These are phyloP conservation scores for Coriaria nepalensis DNA, from an alignment of 306 rosid species.

Conservation along the genomic window DNA sequence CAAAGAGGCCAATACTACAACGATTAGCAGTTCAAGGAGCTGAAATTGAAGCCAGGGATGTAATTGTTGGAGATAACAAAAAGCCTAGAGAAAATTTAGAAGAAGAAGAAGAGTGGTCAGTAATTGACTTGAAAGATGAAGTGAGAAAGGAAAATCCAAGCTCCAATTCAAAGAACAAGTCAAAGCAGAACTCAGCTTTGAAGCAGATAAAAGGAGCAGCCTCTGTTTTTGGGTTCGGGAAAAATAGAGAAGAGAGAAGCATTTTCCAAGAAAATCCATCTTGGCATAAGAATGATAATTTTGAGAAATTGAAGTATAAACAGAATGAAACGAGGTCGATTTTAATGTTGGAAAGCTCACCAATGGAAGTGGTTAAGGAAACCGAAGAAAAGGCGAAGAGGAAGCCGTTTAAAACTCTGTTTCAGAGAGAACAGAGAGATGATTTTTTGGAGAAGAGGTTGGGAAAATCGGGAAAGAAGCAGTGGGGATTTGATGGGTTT, in stretches of 20 bases:
- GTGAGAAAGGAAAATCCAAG: conserved; percentile 35
- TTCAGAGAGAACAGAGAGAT: conserved; percentile 39
- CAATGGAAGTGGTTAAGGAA: conserved; percentile 27
- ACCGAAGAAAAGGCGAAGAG: conserved; percentile 42
- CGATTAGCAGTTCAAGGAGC: conserved; percentile 71
- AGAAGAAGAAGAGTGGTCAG: conserved; percentile 80
- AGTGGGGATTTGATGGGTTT: conserved; percentile 66
- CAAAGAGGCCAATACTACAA: conserved; percentile 75
- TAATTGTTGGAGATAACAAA: conserved; percentile 29
- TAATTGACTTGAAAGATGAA: conserved; percentile 77
- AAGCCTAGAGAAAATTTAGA: conserved; percentile 36
- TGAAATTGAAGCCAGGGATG: conserved; percentile 63
- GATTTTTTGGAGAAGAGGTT: conserved; percentile 17
- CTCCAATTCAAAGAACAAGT: conserved; percentile 35
- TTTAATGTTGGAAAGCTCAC: conserved; percentile 49
- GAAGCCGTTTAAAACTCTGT: conserved; percentile 57
- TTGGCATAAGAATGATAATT: conserved; percentile 16
- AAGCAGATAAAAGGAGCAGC: conserved; percentile 79
- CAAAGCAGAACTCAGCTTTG: conserved; percentile 39
- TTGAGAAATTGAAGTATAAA: conserved; percentile 10
- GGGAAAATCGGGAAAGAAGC: conserved; percentile 42
- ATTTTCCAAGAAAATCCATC: conserved; percentile 37
- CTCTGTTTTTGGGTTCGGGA: conserved; percentile 57
- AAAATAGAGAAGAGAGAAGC: conserved; percentile 43
- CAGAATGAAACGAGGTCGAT: conserved; percentile 29